These are phyloP conservation scores for Chytriomyces confervae DNA, from an alignment of 192 early-diverging fungal species.

Conservation along the genomic window DNA sequence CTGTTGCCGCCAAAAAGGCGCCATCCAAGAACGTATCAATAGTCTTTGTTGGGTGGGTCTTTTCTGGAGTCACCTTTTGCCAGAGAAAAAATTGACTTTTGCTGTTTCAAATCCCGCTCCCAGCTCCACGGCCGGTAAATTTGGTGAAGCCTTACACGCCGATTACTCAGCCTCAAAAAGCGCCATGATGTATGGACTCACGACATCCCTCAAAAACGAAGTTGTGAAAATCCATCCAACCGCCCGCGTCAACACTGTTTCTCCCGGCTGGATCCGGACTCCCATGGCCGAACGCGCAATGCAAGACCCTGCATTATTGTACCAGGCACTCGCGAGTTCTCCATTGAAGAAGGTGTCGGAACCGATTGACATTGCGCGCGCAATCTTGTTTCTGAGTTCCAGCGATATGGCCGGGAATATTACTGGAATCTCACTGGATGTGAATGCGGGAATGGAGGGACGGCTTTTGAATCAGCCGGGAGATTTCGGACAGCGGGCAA, in stretches of 20 bases:
- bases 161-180: constrained; percentile 59
- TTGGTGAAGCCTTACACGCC: constrained; percentile 62
- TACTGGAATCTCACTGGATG: constrained; percentile 60
- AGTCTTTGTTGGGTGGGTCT: constrained; percentile 36
- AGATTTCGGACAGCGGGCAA: constrained; percentile 38
- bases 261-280: constrained; percentile 65
- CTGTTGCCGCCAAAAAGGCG: background rate
- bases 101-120: constrained; percentile 15
- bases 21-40: constrained; percentile 27
- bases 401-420: constrained; percentile 58
- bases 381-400: constrained; percentile 58
- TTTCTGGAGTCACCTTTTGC: constrained; percentile 13
- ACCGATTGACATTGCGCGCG: constrained; percentile 57
- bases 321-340: constrained; percentile 59
- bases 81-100: background rate
- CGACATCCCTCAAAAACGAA: constrained; percentile 60
- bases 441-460: constrained; percentile 67
- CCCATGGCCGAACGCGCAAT: constrained; percentile 63
- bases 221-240: constrained; percentile 59
- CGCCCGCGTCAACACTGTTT: constrained; percentile 60
- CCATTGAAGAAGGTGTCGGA: constrained; percentile 65
- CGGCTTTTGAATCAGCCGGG: constrained; percentile 44
- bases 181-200: constrained; percentile 59
- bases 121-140: constrained; percentile 61
- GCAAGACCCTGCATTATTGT: constrained; percentile 48